Conservation (phyloP, 2,329 filamentous ascomycete genomes). For the Fusarium bulbicola region DNA sequence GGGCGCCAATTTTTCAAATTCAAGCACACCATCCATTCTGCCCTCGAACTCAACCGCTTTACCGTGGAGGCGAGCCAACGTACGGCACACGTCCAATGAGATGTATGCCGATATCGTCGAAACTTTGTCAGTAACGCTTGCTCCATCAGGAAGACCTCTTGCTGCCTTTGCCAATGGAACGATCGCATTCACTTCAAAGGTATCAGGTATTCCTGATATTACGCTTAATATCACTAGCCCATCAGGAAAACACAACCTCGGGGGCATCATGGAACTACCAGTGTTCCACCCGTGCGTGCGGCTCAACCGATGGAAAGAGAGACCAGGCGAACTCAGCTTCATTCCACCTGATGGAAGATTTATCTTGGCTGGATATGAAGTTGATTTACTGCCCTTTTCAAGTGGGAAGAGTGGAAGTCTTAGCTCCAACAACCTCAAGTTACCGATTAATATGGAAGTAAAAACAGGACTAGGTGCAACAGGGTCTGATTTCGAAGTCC, state of each 20-base stretch:
- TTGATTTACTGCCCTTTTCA: slow-evolving; percentile 82
- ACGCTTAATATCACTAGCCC: slow-evolving; percentile 81
- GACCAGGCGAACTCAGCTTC: slow-evolving; percentile 92
- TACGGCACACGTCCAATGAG: slow-evolving; percentile 96
- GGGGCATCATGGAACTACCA: slow-evolving; percentile 81
- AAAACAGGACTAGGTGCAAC: slow-evolving; percentile 78
- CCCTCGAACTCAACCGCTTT: slow-evolving; percentile 65
- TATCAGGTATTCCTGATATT: slow-evolving; percentile 94
- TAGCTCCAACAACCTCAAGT: slow-evolving; percentile 72
- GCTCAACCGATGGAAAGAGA: slow-evolving; percentile 87
- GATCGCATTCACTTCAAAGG: slow-evolving; percentile 93
- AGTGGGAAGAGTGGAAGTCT: slow-evolving; percentile 64
- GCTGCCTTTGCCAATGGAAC: slow-evolving; percentile 90
- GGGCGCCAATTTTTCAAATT: slow-evolving; percentile 50
- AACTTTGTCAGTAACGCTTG: slow-evolving; percentile 85
- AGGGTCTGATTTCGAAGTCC: slow-evolving; percentile 89
- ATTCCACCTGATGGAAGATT: slow-evolving; percentile 95
- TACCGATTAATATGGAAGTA: slow-evolving; percentile 85
- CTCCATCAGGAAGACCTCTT: slow-evolving; percentile 87
- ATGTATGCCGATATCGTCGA: slow-evolving; percentile 97
- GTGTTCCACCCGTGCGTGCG: slow-evolving; percentile 97
- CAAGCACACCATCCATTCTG: slow-evolving; percentile 52
- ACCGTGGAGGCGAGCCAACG: slow-evolving; percentile 91
- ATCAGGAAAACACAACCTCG: slow-evolving; percentile 80
- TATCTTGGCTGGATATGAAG: slow-evolving; percentile 92